A percentile compares a stretch with the other conserved stretches of the same genome.
phyloP scores from a whole-genome alignment of 225 moss, liverwort and hornwort genomes.

The Pseudisothecium myosuroides region DNA sequence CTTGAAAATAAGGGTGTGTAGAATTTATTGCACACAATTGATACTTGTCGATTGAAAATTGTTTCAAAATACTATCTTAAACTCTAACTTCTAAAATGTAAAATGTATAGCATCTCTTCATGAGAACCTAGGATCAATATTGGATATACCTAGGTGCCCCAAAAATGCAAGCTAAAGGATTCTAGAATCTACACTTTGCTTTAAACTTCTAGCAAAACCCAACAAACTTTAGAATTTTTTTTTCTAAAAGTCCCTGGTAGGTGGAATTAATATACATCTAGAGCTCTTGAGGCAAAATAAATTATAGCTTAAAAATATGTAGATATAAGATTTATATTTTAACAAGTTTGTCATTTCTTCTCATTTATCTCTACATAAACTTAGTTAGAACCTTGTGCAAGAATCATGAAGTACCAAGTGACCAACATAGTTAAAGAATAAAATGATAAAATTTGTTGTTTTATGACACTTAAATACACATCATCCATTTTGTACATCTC shows the following conservation, averaged over 20 bases:
- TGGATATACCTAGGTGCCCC: background rate
- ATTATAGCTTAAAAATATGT: background rate
- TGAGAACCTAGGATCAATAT: background rate
- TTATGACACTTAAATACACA: background rate
- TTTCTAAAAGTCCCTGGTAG: fast-evolving
- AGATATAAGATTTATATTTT: background rate
- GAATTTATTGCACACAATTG: background rate
- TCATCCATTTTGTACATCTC: background rate
- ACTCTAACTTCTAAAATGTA: fast-evolving
- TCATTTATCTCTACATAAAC: background rate
- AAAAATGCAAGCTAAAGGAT: background rate
- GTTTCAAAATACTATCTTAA: background rate
- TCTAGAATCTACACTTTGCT: background rate
- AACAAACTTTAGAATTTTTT: background rate
- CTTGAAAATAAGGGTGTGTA: background rate
- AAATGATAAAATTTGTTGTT: background rate
- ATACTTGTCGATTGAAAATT: background rate
- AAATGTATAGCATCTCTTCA: background rate
- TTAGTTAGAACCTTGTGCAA: background rate
- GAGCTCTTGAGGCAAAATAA: background rate
- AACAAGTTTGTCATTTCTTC: background rate
- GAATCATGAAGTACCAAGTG: background rate
- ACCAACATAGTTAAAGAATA: background rate
- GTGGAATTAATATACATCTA: background rate
- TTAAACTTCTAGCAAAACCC: background rate